Evolutionary conservation across 2,329 filamentous ascomycete genomes (phyloP), one percentile per base, ranked within the genome.

Genomic region (Alternaria angustiovoidea): DNA sequence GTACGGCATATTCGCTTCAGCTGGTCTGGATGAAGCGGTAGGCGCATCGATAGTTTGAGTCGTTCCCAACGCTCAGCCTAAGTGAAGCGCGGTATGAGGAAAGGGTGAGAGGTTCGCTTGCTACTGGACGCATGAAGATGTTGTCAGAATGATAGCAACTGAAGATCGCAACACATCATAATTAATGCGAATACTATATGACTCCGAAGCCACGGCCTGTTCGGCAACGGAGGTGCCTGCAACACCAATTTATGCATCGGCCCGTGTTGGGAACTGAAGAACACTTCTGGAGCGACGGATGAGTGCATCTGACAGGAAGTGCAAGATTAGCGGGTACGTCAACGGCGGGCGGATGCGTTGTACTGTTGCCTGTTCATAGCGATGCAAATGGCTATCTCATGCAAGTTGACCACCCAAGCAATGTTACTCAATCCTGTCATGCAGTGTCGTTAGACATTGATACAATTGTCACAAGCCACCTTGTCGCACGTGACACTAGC

Each of bases 281-380:
- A 60, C 49, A 39, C 22, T 57, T 38, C 52, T 61, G 47, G 60
- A 54, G 59, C 57, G 51, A 59, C 57, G 56, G 66, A 51, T 61
- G 55, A 36, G 28, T 65, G 61, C 57, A 59, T 62, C 55, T 65
- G 68, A 67, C 65, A 70, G 61, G 66, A 57, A 62, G 61, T 56
- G 61, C 61, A 58, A 53, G 42, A 51, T 51, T 52, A 63, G 57
- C 55, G 51, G 57, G 54, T 55, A 61, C 39, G 53, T 60, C 57
- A 64, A 61, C 36, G 28, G 53, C 49, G 49, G 57, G 36, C 56
- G 57, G 26, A 39, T 11, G 30, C 36, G 32, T 44, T 16, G 39
- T 39, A 44, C 51, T 24, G 14, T 44, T 9, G 28, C 18, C 32
- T 47, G 39, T 24, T 52, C 24, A 49, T 36, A 34, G 38, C 16